phyloP scores from a whole-genome alignment of 768 basidiomycete genomes.

The Pulveroboletus sp. region DNA sequence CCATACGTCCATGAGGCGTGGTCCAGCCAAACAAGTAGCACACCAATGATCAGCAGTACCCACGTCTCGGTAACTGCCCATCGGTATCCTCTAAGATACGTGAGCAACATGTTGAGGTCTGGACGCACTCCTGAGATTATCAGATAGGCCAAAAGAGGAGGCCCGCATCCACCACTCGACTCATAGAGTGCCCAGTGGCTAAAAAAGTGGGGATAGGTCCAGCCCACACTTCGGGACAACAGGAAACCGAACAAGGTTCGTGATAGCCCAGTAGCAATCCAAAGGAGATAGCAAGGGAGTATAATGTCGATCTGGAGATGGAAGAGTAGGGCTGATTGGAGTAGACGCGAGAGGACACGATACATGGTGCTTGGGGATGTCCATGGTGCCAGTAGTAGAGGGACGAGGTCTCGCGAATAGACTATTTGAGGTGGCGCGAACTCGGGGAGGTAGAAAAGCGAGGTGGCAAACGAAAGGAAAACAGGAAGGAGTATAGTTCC shows the following conservation, averaged over 20 bases:
- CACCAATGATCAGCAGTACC: slow-evolving; percentile 5
- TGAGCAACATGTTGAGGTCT: neutral
- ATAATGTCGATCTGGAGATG: slow-evolving; percentile 4
- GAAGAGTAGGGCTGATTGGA: slow-evolving; percentile 16
- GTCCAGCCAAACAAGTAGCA: slow-evolving; percentile 27
- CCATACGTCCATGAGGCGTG: slow-evolving; percentile 39
- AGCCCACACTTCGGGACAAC: slow-evolving; percentile 30
- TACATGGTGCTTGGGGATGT: slow-evolving; percentile 21
- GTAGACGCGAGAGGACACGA: slow-evolving; percentile 19
- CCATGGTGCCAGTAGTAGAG: slow-evolving; percentile 37
- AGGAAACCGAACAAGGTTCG: slow-evolving; percentile 20
- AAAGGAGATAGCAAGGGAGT: slow-evolving; percentile 16
- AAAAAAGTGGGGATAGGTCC: slow-evolving; percentile 36
- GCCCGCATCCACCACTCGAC: slow-evolving; percentile 34
- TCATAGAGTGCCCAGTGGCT: slow-evolving; percentile 40
- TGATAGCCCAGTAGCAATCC: slow-evolving; percentile 19
- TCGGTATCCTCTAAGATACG: slow-evolving; percentile 6
- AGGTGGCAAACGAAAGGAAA: slow-evolving; percentile 2
- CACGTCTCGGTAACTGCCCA: slow-evolving; percentile 17
- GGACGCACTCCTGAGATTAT: slow-evolving; percentile 16
- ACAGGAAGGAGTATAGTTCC: slow-evolving; percentile 12
- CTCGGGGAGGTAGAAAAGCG: slow-evolving; percentile 9
- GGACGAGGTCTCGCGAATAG: slow-evolving; percentile 29
- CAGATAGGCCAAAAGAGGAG: slow-evolving; percentile 25
- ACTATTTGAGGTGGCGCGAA: slow-evolving; percentile 39